Evolutionary conservation across 208 protist genomes (phyloP), one percentile per base, ranked within the genome.

Genomic region (Strigomonas oncopelti): DNA sequence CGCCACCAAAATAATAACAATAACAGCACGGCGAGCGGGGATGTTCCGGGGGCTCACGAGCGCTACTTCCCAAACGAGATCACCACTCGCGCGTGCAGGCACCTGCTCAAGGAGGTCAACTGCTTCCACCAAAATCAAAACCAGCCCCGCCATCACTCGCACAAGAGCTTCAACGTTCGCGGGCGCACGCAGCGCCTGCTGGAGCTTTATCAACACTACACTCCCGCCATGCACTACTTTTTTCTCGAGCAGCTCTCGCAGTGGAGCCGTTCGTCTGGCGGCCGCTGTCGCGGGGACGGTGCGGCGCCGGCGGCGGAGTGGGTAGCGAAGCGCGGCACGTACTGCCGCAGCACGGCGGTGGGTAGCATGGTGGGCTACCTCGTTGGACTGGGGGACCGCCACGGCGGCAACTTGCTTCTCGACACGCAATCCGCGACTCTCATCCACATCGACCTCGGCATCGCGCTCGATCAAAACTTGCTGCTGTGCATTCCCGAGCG

Each of bases 381-480:
- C 8, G 75, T 98, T 1, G 98, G 98, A 16, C 83, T 99, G 16
- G 98, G 98, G 7, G 98, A 99, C 74, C 84, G 98, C 20, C 97
- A 99, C 76, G 65, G 75, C 38, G 90, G 91, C 65, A 99, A 99
- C 80, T 85, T 99, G 11, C 81, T 99, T 0, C 73, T 99, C 13
- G 95, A 99, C 70, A 71, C 58, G 7, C 63, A 62, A 22, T 93
- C 88, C 0, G 96, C 87, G 2, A 92, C 98, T 67, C 63, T 98
- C 28, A 83, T 99, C 32, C 95, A 98, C 65, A 98, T 99, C 71
- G 97, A 99, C 69, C 79, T 98, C 9, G 97, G 97, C 29, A 88
- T 97, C 67, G 94, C 89, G 11, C 97, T 97, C 79, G 93, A 97
- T 29, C 91, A 98, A 71, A 92, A 80, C 5, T 80, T 77, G 54